Evolutionary conservation across 2,329 filamentous ascomycete species (phyloP).

Genomic region (Microsporum audouinii): DNA sequence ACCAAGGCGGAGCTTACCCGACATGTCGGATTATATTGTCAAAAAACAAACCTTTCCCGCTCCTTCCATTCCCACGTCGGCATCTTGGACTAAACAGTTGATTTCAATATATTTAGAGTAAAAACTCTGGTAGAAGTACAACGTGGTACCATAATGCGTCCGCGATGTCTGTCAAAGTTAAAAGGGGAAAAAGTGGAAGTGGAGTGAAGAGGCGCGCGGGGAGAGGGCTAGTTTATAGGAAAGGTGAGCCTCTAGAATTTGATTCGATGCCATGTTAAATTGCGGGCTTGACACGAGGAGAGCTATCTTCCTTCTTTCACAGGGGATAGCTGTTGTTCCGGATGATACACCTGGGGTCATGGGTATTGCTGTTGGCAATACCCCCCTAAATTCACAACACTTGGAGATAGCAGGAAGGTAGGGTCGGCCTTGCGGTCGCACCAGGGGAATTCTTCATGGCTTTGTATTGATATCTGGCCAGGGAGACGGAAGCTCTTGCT

Average conservation of each 20-base stretch:
- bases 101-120: background rate
- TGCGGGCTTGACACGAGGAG: background rate
- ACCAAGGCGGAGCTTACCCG: background rate
- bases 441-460: background rate
- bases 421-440: background rate
- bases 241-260: background rate
- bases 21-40: background rate
- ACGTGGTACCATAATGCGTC: conserved; percentile 3
- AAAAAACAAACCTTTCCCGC: background rate
- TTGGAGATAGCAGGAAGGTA: background rate
- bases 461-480: background rate
- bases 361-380: background rate
- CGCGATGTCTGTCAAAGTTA: background rate
- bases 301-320: background rate
- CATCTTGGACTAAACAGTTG: background rate
- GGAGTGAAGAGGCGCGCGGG: background rate
- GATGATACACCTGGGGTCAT: background rate
- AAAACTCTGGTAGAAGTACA: background rate
- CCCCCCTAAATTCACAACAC: background rate
- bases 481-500: background rate
- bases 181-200: background rate
- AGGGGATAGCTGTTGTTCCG: background rate
- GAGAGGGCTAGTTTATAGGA: background rate
- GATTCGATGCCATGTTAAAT: background rate
- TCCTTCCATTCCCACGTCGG: background rate